Evolutionary conservation across 495 filamentous ascomycete species (phyloP).

Genomic region (Penicillium psychrofluorescens): DNA sequence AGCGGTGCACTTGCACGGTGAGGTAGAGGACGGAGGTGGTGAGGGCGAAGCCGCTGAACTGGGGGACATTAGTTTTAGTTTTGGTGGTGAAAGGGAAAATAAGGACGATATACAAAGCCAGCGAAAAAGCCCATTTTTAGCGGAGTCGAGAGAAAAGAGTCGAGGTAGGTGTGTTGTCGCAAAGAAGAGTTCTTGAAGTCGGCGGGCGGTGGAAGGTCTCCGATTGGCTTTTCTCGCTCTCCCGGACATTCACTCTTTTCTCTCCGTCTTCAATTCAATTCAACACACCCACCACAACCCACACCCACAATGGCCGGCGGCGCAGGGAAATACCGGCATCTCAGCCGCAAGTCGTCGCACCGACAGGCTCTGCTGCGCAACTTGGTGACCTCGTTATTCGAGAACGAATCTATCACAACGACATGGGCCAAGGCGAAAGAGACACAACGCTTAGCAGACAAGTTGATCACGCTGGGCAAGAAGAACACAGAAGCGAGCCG

Average conservation of each 20-base stretch:
- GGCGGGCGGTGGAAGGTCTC: slow-evolving; percentile 27
- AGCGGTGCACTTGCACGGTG: slow-evolving; percentile 63
- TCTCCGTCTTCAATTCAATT: neutral
- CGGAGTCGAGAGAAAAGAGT: no score
- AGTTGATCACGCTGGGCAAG: slow-evolving; percentile 88
- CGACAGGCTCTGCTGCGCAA: slow-evolving; percentile 91
- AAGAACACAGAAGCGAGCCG: slow-evolving; percentile 72
- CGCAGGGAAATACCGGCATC: slow-evolving; percentile 74
- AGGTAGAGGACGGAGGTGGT: slow-evolving; percentile 80
- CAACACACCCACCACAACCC: no score
- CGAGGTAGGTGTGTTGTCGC: no score
- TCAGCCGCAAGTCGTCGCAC: slow-evolving; percentile 76
- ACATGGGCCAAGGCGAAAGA: slow-evolving; percentile 97
- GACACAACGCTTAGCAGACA: slow-evolving; percentile 85
- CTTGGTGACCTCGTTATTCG: slow-evolving; percentile 89
- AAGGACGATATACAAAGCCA: slow-evolving; percentile 62
- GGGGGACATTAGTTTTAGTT: neutral
- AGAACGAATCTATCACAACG: slow-evolving; percentile 85
- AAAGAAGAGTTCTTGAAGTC: slow-evolving; percentile 5
- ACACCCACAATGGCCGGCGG: slow-evolving; percentile 69
- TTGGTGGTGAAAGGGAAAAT: neutral
- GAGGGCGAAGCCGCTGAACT: slow-evolving; percentile 76
- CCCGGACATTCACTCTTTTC: slow-evolving; percentile 12
- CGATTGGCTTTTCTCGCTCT: slow-evolving; percentile 39
- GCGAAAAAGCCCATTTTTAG: slow-evolving; percentile 64